A percentile compares a stretch with the other conserved stretches of the same genome.
Conservation (phyloP, 257 asterid genomes). For the Coffea eugenioides region DNA sequence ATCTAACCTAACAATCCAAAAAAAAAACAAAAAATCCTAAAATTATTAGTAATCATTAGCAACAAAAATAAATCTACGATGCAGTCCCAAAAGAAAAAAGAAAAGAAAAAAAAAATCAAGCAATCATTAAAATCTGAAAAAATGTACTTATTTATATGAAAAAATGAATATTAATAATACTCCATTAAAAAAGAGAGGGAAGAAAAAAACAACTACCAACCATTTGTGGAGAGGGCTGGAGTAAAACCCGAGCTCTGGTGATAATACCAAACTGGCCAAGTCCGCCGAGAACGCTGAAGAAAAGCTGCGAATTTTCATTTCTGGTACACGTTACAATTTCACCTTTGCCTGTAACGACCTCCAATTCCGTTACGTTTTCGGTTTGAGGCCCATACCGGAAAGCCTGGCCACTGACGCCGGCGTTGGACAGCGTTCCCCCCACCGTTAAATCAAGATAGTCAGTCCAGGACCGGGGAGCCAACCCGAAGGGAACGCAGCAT, state of each 20-base stretch:
- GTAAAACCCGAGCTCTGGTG: constrained; percentile 72
- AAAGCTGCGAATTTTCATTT: constrained; percentile 52
- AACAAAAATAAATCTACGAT: neutral
- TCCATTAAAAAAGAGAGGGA: neutral
- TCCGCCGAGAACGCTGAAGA: constrained; percentile 81
- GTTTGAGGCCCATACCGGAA: constrained; percentile 77
- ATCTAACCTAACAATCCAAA: constrained; percentile 57
- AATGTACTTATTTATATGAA: neutral
- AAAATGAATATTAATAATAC: neutral
- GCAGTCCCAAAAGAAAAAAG: constrained; percentile 1
- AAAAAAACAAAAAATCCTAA: neutral
- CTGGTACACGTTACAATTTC: constrained; percentile 61
- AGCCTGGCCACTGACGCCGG: constrained; percentile 91
- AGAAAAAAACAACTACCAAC: constrained; percentile 17
- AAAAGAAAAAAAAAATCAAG: neutral
- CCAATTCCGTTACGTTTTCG: constrained; percentile 81
- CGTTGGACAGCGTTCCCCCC: constrained; percentile 93
- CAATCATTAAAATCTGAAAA: neutral
- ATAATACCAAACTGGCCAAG: constrained; percentile 93
- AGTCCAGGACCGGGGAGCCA: constrained; percentile 91
- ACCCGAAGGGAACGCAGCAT: constrained; percentile 55
- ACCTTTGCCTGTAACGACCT: constrained; percentile 93
- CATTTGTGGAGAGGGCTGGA: constrained; percentile 86
- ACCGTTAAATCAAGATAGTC: constrained; percentile 84
- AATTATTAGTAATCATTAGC: neutral